Conservation (phyloP, 495 filamentous ascomycete species). For the Cryomyces minteri region DNA sequence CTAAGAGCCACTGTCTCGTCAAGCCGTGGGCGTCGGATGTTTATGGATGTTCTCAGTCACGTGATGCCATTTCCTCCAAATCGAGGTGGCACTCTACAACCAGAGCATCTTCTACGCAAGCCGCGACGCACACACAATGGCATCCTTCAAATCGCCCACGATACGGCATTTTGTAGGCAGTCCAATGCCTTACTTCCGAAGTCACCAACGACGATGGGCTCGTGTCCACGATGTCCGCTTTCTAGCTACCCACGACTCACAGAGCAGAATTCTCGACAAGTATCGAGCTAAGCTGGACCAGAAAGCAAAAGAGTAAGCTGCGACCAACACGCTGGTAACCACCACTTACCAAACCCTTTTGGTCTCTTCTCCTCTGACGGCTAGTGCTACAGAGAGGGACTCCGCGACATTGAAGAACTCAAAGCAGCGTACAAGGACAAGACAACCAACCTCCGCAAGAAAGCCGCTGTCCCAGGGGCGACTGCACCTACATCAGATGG, state of each 20-base stretch:
- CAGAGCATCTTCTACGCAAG: no score
- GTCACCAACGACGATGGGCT: conserved; percentile 63
- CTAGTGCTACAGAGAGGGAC: conserved; percentile 39
- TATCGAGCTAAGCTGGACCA: conserved; percentile 70
- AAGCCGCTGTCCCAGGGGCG: conserved; percentile 37
- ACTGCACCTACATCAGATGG: conserved; percentile 22
- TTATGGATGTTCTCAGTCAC: no score
- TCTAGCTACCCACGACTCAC: conserved; percentile 46
- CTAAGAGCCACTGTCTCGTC: no score
- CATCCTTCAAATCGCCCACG: conserved; percentile 6
- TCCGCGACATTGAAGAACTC: conserved; percentile 52
- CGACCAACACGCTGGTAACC: conserved; percentile 1
- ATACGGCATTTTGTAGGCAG: conserved; percentile 12
- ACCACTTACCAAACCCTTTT: neutral
- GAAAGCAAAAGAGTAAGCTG: conserved; percentile 55
- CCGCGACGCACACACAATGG: neutral
- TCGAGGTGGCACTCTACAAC: no score
- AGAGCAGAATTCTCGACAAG: conserved; percentile 54
- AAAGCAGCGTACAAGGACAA: conserved; percentile 69
- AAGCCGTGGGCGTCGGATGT: no score
- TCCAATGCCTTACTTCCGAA: conserved; percentile 8
- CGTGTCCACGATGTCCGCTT: conserved; percentile 86
- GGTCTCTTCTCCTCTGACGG: neutral
- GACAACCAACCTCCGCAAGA: conserved; percentile 45
- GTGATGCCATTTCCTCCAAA: no score